A percentile compares a stretch with the other conserved stretches of the same genome.
These are phyloP conservation scores for Pleurozium schreberi DNA, from an alignment of 225 moss, liverwort and hornwort species.

Conservation along the genomic window DNA sequence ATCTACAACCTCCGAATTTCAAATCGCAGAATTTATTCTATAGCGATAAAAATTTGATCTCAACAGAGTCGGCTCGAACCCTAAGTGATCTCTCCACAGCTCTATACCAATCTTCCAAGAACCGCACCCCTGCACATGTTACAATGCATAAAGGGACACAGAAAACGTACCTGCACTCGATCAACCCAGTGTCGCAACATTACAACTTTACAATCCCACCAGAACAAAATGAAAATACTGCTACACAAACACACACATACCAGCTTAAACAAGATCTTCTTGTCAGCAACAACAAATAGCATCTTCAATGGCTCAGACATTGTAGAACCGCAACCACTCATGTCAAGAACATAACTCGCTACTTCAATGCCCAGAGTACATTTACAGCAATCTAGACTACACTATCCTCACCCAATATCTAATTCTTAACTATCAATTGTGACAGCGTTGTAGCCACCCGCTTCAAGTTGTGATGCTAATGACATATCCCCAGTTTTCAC, in stretches of 20 bases:
- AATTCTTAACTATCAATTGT: constrained; percentile 9
- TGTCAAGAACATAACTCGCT: neutral
- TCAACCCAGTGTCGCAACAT: neutral
- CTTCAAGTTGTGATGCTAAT: constrained; percentile 78
- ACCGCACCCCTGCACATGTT: neutral
- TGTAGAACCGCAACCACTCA: neutral
- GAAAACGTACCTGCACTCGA: neutral
- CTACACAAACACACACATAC: neutral
- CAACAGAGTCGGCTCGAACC: neutral
- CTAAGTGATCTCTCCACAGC: neutral
- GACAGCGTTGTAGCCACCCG: constrained; percentile 77
- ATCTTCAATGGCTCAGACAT: neutral
- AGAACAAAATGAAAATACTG: neutral
- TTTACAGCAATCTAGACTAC: constrained; percentile 6
- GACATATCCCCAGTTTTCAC: constrained; percentile 84
- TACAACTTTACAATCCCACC: neutral
- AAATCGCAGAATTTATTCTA: too few species aligned
- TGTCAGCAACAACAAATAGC: neutral
- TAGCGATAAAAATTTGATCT: neutral
- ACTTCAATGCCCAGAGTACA: neutral
- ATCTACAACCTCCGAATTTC: neutral
- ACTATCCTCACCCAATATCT: neutral
- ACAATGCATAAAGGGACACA: neutral
- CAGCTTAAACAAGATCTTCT: neutral
- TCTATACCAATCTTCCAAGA: neutral